Evolutionary conservation across 2,329 filamentous ascomycete genomes (phyloP).

Genomic region (Pseudocercospora macadamiae): DNA sequence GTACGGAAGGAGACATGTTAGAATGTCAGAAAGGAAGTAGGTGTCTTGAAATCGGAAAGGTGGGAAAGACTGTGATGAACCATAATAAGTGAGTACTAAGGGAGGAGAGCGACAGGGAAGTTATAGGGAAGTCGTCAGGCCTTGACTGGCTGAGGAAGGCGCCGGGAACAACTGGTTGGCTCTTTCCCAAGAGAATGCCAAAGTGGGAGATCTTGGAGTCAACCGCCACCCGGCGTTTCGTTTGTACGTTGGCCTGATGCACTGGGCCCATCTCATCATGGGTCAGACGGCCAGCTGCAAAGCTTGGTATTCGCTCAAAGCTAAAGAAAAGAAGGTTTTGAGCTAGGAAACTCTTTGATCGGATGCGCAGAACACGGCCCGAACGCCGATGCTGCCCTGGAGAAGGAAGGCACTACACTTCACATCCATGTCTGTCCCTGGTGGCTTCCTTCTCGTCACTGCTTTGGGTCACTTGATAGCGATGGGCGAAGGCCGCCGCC

Average conservation of each 20-base stretch:
- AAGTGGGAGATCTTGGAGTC: slow-evolving; percentile 7
- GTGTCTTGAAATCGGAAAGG: neutral
- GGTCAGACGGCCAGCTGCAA: slow-evolving; percentile 13
- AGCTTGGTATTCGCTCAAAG: slow-evolving; percentile 19
- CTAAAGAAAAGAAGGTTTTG: slow-evolving; percentile 14
- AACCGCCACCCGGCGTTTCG: slow-evolving; percentile 13
- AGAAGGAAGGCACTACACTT: neutral
- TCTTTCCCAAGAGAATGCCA: slow-evolving; percentile 1
- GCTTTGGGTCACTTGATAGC: too few species aligned
- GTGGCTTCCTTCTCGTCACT: too few species aligned
- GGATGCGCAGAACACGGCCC: slow-evolving; percentile 3
- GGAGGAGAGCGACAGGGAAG: slow-evolving; percentile 3
- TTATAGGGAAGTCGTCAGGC: neutral
- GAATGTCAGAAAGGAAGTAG: neutral
- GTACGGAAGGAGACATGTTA: slow-evolving; percentile 24
- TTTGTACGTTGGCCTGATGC: slow-evolving; percentile 9
- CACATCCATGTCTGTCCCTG: neutral
- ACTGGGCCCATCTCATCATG: slow-evolving; percentile 15
- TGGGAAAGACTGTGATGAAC: neutral
- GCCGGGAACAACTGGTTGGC: neutral
- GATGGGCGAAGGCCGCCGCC: neutral
- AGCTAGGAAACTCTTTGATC: slow-evolving; percentile 3
- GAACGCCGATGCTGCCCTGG: neutral
- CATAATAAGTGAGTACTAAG: neutral
- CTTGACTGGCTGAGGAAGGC: slow-evolving; percentile 2